phyloP scores from a whole-genome alignment of 1,284 basidiomycete species.

The Cryptococcus wingfieldii region DNA sequence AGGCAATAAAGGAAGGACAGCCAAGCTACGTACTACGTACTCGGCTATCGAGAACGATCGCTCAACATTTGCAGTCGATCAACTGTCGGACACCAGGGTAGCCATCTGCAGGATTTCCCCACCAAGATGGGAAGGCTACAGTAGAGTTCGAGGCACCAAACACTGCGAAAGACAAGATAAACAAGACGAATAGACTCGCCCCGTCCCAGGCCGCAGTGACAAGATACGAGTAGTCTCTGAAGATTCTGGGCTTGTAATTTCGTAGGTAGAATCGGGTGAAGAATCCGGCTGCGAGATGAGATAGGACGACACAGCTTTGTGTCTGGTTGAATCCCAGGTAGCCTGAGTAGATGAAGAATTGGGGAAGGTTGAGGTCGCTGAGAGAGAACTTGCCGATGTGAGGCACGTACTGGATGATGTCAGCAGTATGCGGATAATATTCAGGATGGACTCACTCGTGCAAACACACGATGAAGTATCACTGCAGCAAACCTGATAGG shows the following conservation, averaged over 20 bases:
- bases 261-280: constrained; percentile 24
- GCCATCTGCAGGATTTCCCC: constrained; percentile 21
- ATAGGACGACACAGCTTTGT: constrained; percentile 20
- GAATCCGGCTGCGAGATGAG: constrained; percentile 21
- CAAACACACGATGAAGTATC: constrained; percentile 12
- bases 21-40: too few species aligned
- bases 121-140: constrained; percentile 25
- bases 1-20: too few species aligned
- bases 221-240: constrained; percentile 21
- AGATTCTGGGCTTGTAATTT: constrained; percentile 17
- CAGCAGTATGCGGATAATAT: too few species aligned
- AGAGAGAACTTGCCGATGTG: constrained; percentile 9
- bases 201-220: constrained; percentile 44
- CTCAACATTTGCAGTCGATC: too few species aligned
- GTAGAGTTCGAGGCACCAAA: constrained; percentile 19
- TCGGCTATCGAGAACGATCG: too few species aligned
- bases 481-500: constrained; percentile 16
- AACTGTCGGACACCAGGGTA: constrained; percentile 3
- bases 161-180: constrained; percentile 47
- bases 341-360: constrained; percentile 14
- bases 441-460: neutral
- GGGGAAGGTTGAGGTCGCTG: constrained; percentile 15
- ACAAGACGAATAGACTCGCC: constrained; percentile 47
- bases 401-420: constrained; percentile 6
- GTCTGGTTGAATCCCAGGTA: constrained; percentile 16